Conservation (phyloP, 108 stramenopile genomes). For the Conticribra guillardii region DNA sequence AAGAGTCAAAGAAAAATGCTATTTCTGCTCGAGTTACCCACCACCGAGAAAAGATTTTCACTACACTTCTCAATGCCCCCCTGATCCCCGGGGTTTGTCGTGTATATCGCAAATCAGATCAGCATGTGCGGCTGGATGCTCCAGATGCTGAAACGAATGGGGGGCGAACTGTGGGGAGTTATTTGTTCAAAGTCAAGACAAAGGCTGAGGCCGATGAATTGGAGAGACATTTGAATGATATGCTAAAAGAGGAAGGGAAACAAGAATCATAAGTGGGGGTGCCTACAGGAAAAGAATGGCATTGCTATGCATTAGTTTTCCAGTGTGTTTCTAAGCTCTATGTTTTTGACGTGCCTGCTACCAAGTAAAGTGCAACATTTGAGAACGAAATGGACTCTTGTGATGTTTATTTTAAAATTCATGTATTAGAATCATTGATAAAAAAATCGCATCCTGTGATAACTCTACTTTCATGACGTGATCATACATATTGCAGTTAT, state of each 20-base stretch:
- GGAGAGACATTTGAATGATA: conserved; percentile 22
- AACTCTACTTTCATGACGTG: neutral
- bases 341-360: neutral
- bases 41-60: conserved; percentile 63
- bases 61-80: conserved; percentile 65
- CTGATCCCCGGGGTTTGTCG: conserved; percentile 52
- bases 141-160: conserved; percentile 17
- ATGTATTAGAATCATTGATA: too few relatives aligned
- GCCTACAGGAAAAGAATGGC: neutral
- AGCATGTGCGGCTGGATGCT: conserved; percentile 45
- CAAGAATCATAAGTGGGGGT: too few relatives aligned
- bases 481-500: too few relatives aligned
- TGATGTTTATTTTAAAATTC: neutral
- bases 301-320: too few relatives aligned
- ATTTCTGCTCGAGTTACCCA: conserved; percentile 65
- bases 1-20: neutral
- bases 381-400: neutral
- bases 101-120: conserved; percentile 37
- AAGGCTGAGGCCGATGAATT: conserved; percentile 37
- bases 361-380: neutral
- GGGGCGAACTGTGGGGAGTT: conserved; percentile 25
- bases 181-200: conserved; percentile 40
- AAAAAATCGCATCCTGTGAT: too few relatives aligned
- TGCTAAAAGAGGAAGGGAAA: conserved; percentile 24
- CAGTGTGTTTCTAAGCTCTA: too few relatives aligned